Evolutionary conservation across 768 basidiomycete genomes (phyloP).

Genomic region (Boletus vinaceobasis): DNA sequence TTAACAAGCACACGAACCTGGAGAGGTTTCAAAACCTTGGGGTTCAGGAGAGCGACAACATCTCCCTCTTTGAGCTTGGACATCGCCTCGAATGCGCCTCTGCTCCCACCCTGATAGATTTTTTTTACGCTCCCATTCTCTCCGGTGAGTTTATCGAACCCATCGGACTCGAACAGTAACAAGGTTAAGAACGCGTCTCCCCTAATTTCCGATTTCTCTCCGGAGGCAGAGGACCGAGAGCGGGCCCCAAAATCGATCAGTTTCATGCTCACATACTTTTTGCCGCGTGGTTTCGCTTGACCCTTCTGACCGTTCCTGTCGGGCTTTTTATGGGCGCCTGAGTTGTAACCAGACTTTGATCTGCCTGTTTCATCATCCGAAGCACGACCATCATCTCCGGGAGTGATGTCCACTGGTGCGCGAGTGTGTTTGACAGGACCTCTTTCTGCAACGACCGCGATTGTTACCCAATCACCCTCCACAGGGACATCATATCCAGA

Average conservation of each 20-base stretch:
- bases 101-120: constrained; percentile 83
- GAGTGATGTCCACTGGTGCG: constrained; percentile 55
- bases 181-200: constrained; percentile 85
- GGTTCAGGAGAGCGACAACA: constrained; percentile 87
- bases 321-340: constrained; percentile 9
- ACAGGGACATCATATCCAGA: constrained; percentile 90
- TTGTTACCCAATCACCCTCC: constrained; percentile 90
- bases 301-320: constrained; percentile 8
- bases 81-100: constrained; percentile 87
- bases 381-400: constrained; percentile 41
- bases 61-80: constrained; percentile 86
- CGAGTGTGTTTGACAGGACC: constrained; percentile 72
- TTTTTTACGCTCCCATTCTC: constrained; percentile 55
- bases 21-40: constrained; percentile 80
- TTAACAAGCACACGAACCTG: constrained; percentile 47
- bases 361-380: constrained; percentile 28
- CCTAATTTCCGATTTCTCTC: constrained; percentile 54
- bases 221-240: constrained; percentile 50
- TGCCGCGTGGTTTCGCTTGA: constrained; percentile 48
- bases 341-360: constrained; percentile 4
- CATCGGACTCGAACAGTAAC: constrained; percentile 86
- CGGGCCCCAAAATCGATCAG: constrained; percentile 77
- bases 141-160: constrained; percentile 51
- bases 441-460: constrained; percentile 92
- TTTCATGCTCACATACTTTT: constrained; percentile 84